Percentiles rank a stretch among this genome's conserved stretches.
Evolutionary conservation across 345 rosid genomes (phyloP).

Genomic region (Cardamine chenopodiifolia): DNA sequence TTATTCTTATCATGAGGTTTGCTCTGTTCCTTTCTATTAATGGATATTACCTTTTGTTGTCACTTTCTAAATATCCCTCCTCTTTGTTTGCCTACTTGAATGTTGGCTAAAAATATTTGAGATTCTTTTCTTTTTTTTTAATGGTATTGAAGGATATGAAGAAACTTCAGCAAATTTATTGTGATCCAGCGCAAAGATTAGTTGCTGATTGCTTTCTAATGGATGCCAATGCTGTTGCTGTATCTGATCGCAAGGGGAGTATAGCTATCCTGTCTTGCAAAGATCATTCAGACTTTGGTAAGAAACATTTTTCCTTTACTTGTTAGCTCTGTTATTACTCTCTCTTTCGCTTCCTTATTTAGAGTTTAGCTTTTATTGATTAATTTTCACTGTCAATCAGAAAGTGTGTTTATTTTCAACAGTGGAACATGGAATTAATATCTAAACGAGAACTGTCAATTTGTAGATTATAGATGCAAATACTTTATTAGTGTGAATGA

Average conservation of each 20-base stretch:
- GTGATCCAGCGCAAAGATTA: slow-evolving; percentile 95
- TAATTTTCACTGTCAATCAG: background rate
- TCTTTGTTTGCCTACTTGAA: slow-evolving; percentile 4
- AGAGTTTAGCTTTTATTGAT: slow-evolving; percentile 3
- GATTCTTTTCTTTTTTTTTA: background rate
- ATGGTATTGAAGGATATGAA: slow-evolving; percentile 58
- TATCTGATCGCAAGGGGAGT: slow-evolving; percentile 97
- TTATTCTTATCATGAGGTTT: slow-evolving; percentile 86
- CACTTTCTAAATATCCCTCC: background rate
- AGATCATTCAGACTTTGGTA: slow-evolving; percentile 65
- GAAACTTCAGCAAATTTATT: slow-evolving; percentile 81
- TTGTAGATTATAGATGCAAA: slow-evolving; percentile 10
- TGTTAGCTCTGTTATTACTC: background rate
- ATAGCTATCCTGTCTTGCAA: slow-evolving; percentile 83
- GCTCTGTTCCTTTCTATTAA: slow-evolving; percentile 24
- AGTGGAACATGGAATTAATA: background rate
- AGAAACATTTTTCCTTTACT: slow-evolving; percentile 18
- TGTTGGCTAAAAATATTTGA: slow-evolving; percentile 10
- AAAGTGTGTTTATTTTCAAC: background rate
- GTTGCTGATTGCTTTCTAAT: slow-evolving; percentile 92
- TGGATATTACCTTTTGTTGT: background rate
- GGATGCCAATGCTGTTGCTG: slow-evolving; percentile 82
- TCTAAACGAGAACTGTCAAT: background rate
- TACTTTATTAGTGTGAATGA: slow-evolving; percentile 6
- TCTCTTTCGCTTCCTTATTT: background rate